Evolutionary conservation across 108 stramenopile species (phyloP).

Genomic region (Epipyxis sp.): DNA sequence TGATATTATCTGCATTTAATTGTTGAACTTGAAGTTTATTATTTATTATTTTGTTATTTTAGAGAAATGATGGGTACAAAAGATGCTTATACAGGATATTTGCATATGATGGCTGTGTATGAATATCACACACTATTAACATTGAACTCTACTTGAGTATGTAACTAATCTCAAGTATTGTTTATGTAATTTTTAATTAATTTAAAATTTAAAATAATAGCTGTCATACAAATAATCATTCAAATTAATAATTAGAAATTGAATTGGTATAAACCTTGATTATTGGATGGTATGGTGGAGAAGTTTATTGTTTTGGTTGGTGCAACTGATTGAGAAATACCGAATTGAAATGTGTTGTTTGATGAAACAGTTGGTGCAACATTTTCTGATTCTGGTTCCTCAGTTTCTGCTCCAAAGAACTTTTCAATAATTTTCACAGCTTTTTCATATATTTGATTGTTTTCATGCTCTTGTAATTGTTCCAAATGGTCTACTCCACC

Average conservation of each 20-base stretch:
- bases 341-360: background rate
- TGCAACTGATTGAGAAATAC: background rate
- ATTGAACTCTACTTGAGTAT: too few relatives aligned
- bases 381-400: conserved; percentile 40
- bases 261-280: too few relatives aligned
- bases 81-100: background rate
- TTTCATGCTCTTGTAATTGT: conserved; percentile 72
- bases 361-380: background rate
- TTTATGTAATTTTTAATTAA: too few relatives aligned
- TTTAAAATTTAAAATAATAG: too few relatives aligned
- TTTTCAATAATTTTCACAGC: conserved; percentile 68
- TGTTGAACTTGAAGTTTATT: too few relatives aligned
- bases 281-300: too few relatives aligned
- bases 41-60: too few relatives aligned
- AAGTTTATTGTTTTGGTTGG: too few relatives aligned
- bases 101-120: background rate
- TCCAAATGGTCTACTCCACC: conserved; percentile 75
- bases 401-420: conserved; percentile 76
- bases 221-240: too few relatives aligned
- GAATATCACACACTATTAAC: conserved; percentile 7
- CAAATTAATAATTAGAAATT: too few relatives aligned
- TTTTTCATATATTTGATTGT: conserved; percentile 67
- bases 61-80: conserved; percentile 17
- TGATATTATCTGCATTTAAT: too few relatives aligned
- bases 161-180: too few relatives aligned